Evolutionary conservation across 2,329 filamentous ascomycete species (phyloP), one percentile per base, ranked within the genome.

Genomic region (Tolypocladium album): DNA sequence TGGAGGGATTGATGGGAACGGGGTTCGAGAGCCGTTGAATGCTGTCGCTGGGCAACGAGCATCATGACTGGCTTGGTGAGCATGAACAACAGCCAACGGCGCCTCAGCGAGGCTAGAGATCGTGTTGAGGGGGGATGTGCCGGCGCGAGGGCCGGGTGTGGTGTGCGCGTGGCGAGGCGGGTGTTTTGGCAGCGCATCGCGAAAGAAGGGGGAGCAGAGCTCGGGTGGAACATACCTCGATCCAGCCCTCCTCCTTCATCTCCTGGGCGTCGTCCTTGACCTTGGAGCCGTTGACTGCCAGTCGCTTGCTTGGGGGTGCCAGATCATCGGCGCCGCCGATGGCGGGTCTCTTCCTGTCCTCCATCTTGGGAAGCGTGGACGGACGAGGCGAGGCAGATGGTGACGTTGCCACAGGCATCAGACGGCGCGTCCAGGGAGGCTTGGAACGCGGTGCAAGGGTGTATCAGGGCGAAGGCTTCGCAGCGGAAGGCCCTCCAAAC

Each of bases 261-360:
- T 84, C 82, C 68, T 76, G 74, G 53, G 78, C 74, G 61, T 85
- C 81, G 61, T 84, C 82, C 63, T 81, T 80, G 66, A 75, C 72
- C 67, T 82, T 83, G 69, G 77, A 81, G 64, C 92, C 92, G 80
- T 96, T 97, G 66, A 93, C 83, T 60, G 91, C 90, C 75, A 96
- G 89, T 76, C 92, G 88, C 82, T 97, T 99, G 71, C 87, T 89
- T 27, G 93, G 92, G 66, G 93, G 93, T 66, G 89, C 89, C 71
- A 90, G 80, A 67, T 97, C 91, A 74, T 94, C 90, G 70, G 85
- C 79, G 72, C 88, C 89, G 76, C 85, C 83, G 68, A 88, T 83
- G 72, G 92, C 90, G 72, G 92, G 89, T 85, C 94, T 87, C 85
- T 99, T 99, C 85, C 94, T 91, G 82, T 97, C 94, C 84, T 99